Base-by-base conservation (phyloP, 352 stramenopile species). In the Pythium utonaiense region DNA sequence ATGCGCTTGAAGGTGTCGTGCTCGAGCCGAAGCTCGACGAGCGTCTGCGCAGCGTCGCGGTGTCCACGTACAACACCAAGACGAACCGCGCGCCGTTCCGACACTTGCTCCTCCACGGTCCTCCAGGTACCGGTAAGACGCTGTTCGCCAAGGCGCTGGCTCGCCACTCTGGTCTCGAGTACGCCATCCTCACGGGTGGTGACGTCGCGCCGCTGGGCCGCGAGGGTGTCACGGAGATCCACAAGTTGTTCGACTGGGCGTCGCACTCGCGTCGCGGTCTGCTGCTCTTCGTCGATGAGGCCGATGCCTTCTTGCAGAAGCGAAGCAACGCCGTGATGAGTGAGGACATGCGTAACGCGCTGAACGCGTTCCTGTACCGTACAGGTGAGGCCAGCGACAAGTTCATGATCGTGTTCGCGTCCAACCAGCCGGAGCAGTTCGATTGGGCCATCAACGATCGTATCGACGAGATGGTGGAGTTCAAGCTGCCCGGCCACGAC, bases 381-480 rank as follows among this genome's bases (percentile, higher is more conserved):
- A 99, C 97, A 24, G 97, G 96, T 33, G 91, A 96, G 45, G 93
- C 97, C 52, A 99, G 93, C 66, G 93, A 99, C 75, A 97, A 99
- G 72, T 99, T 99, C 73, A 99, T 99, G 97, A 97, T 99, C 67
- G 97, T 99, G 48, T 99, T 99, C 69, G 97, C 97, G 12, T 98
- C 93, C 71, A 99, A 99, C 82, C 93, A 99, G 77, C 97, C 97
- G 28, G 90, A 98, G 66, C 93, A 99, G 74, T 99, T 99, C 66
- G 97, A 99, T 71, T 97, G 89, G 79, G 97, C 97, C 44, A 97
- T 99, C 69, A 97, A 98, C 79, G 97, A 99, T 90, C 96, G 97
- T 86, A 98, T 99, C 52, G 97, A 99, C 83, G 97, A 99, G 80
- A 98, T 99, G 87, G 94, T 99, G 28, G 84, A 98, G 75, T 99